Percentiles rank a stretch among this genome's conserved stretches.
These are phyloP conservation scores for Madurella mycetomatis DNA, from an alignment of 2,329 filamentous ascomycete species.

Conservation along the genomic window DNA sequence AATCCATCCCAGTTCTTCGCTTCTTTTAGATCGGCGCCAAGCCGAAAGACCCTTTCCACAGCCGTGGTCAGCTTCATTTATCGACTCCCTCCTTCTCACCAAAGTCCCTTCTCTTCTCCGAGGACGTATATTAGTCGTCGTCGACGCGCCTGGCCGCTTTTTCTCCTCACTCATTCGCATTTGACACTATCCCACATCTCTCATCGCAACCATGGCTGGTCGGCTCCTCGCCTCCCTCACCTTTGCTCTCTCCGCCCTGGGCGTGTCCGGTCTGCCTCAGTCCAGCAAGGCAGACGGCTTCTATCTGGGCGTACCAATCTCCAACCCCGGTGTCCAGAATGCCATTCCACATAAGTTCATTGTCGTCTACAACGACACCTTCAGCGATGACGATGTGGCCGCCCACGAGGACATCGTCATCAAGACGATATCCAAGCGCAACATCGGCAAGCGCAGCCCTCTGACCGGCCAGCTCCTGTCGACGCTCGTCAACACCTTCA, in stretches of 20 bases:
- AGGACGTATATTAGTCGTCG: no score
- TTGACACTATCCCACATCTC: not conserved
- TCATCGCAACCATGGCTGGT: conserved; percentile 23
- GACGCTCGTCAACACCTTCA: conserved; percentile 42
- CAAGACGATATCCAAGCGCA: conserved; percentile 51
- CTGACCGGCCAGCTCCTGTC: conserved; percentile 45
- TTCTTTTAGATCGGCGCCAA: not conserved
- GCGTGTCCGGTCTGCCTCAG: conserved; percentile 21
- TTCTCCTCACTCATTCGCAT: conserved; percentile 2
- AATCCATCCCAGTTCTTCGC: conserved; percentile 13
- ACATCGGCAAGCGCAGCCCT: conserved; percentile 48
- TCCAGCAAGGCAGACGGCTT: conserved; percentile 24
- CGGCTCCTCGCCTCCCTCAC: conserved; percentile 27
- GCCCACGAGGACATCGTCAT: conserved; percentile 47
- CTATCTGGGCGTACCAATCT: conserved; percentile 42
- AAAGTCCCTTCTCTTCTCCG: not conserved
- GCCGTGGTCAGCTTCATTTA: not conserved
- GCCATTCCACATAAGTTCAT: conserved; percentile 57
- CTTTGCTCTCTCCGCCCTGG: conserved; percentile 22
- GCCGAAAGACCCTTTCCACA: not conserved
- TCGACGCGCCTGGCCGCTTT: not conserved
- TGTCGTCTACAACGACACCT: conserved; percentile 58
- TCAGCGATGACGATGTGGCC: conserved; percentile 44
- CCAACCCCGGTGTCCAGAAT: conserved; percentile 45
- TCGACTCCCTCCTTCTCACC: conserved; percentile 2